A percentile compares a stretch with the other conserved stretches of the same genome.
These are phyloP conservation scores for Pseudogymnoascus sp. DNA, from an alignment of 2,329 filamentous ascomycete species.

Conservation along the genomic window DNA sequence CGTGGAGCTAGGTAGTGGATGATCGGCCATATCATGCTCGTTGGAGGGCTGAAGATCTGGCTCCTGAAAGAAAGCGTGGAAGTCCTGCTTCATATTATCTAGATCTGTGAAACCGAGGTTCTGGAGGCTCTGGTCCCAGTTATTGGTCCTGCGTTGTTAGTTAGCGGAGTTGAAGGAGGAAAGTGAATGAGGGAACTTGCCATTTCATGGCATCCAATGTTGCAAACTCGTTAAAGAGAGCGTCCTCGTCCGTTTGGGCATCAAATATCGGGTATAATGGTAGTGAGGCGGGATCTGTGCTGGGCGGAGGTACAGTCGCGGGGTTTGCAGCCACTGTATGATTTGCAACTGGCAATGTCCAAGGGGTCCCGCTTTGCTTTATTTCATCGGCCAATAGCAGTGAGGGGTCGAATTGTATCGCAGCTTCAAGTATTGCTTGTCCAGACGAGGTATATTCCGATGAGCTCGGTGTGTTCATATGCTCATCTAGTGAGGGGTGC, in stretches of 20 bases:
- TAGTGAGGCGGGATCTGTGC: slow-evolving; percentile 9
- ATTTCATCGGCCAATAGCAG: background rate
- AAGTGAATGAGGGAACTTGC: slow-evolving; percentile 22
- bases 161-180: slow-evolving; percentile 12
- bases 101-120: slow-evolving; percentile 30
- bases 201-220: slow-evolving; percentile 46
- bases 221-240: slow-evolving; percentile 49
- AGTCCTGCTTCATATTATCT: slow-evolving; percentile 29
- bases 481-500: background rate
- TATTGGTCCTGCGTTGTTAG: slow-evolving; percentile 23
- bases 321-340: slow-evolving; percentile 1
- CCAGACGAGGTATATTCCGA: background rate
- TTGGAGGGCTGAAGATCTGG: slow-evolving; percentile 23
- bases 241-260: slow-evolving; percentile 32
- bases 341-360: background rate
- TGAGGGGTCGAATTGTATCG: slow-evolving; percentile 1
- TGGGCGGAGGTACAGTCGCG: slow-evolving; percentile 1
- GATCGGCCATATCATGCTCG: slow-evolving; percentile 26
- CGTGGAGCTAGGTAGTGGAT: slow-evolving; percentile 14
- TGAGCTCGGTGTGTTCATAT: background rate
- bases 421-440: background rate
- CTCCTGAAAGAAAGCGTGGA: slow-evolving; percentile 27
- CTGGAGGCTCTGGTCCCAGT: slow-evolving; percentile 29
- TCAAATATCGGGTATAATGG: slow-evolving; percentile 17
- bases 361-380: background rate